Conservation (phyloP, 2,329 filamentous ascomycete genomes). For the Cordyceps farinosa region DNA sequence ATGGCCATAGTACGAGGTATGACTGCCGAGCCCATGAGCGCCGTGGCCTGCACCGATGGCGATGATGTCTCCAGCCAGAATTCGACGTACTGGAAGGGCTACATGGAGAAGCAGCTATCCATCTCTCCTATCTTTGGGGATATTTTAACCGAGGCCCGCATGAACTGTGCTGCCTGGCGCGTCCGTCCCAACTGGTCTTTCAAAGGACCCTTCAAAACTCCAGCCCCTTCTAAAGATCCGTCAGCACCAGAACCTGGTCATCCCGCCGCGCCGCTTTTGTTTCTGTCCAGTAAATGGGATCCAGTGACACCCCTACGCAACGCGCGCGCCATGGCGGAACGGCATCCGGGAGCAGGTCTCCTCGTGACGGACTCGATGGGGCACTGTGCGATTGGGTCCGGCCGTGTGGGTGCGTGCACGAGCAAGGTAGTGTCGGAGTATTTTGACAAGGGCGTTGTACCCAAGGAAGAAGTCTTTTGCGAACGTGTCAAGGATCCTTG, state of each 20-base stretch:
- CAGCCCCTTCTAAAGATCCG: not conserved
- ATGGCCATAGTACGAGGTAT: no score
- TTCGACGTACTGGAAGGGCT: constrained; percentile 27
- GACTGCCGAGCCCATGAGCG: not conserved
- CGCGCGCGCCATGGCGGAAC: constrained; percentile 30
- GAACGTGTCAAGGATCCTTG: constrained; percentile 21
- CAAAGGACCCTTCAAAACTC: constrained; percentile 14
- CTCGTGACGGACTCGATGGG: constrained; percentile 25
- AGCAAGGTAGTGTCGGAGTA: constrained; percentile 22
- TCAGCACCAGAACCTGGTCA: constrained; percentile 24
- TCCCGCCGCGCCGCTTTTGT: constrained; percentile 42
- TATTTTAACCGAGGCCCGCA: constrained; percentile 33
- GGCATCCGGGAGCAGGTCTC: constrained; percentile 24
- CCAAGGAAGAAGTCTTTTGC: constrained; percentile 20
- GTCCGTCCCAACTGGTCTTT: constrained; percentile 7
- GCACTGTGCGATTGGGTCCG: constrained; percentile 18
- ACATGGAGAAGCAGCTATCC: constrained; percentile 26
- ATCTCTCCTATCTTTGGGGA: constrained; percentile 32
- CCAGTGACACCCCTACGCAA: constrained; percentile 43
- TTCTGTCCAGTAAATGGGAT: constrained; percentile 40
- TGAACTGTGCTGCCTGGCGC: constrained; percentile 38
- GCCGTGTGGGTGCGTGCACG: constrained; percentile 19
- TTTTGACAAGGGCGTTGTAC: constrained; percentile 23
- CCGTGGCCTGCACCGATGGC: constrained; percentile 36
- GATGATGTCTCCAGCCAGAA: constrained; percentile 23